These are phyloP conservation scores for Orobanche coerulescens DNA, from an alignment of 257 asterid species.

Conservation along the genomic window DNA sequence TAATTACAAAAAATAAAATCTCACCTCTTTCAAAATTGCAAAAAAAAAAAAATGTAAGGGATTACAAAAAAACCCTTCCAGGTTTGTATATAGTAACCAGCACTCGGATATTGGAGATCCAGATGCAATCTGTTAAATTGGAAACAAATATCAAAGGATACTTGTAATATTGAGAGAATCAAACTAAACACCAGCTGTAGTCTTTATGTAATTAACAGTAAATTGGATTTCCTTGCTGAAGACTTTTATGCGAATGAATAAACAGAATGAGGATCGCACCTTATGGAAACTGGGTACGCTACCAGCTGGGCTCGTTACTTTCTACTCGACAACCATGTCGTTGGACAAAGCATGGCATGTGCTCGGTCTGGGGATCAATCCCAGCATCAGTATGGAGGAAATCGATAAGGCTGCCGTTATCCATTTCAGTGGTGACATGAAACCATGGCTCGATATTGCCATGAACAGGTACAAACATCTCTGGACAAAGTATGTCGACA, in stretches of 20 bases:
- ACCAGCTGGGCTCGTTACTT: conserved; percentile 81
- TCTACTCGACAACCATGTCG: conserved; percentile 69
- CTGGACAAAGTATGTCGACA: conserved; percentile 90
- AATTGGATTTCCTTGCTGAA: neutral
- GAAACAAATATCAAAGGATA: neutral
- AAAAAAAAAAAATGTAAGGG: too few species aligned
- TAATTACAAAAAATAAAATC: neutral
- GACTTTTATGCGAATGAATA: conserved; percentile 11
- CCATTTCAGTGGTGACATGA: conserved; percentile 96
- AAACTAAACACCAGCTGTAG: neutral
- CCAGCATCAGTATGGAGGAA: conserved; percentile 91
- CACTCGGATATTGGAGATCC: too few species aligned
- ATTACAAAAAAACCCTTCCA: too few species aligned
- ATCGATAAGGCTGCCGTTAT: conserved; percentile 86
- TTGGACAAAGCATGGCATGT: conserved; percentile 95
- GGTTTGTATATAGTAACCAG: too few species aligned
- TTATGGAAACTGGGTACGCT: conserved; percentile 81
- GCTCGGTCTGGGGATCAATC: conserved; percentile 84
- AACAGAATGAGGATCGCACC: conserved; percentile 73
- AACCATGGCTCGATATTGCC: conserved; percentile 98
- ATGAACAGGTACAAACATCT: conserved; percentile 86
- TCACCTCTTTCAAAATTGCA: too few species aligned
- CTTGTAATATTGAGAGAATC: neutral
- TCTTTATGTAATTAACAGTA: neutral
- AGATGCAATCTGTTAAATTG: too few species aligned